Percentiles rank a stretch among this genome's conserved stretches.
These are phyloP conservation scores for Stephania cephalantha DNA, from an alignment of 164 flowering plant species.

Conservation along the genomic window DNA sequence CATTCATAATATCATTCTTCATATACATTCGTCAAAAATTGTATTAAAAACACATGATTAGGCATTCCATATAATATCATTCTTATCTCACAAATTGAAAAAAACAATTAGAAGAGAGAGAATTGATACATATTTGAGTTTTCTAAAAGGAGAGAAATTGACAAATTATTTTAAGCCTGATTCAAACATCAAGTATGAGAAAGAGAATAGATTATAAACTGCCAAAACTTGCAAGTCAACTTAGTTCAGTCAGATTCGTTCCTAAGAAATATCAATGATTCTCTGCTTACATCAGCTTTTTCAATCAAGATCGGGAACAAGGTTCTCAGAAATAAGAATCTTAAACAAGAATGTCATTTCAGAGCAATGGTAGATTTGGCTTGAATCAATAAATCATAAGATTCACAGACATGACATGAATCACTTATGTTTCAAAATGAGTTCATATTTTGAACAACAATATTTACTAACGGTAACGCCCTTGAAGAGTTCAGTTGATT, in stretches of 20 bases:
- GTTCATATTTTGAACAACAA: too few relatives aligned
- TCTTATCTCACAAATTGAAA: neutral
- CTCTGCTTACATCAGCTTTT: neutral
- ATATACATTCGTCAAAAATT: slow-evolving; percentile 3
- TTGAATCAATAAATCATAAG: neutral
- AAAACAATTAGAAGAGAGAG: neutral
- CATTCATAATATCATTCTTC: neutral
- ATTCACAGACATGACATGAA: neutral
- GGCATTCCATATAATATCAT: neutral
- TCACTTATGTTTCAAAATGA: neutral
- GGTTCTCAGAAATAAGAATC: too few relatives aligned
- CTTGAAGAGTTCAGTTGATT: too few relatives aligned
- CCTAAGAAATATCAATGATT: neutral
- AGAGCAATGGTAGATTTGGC: neutral
- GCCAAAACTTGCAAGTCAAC: neutral
- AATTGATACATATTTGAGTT: too few relatives aligned
- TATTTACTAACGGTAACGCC: too few relatives aligned
- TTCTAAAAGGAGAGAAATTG: too few relatives aligned
- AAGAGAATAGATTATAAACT: neutral
- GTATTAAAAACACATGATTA: neutral
- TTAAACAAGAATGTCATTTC: too few relatives aligned
- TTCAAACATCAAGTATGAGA: neutral
- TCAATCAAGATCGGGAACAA: too few relatives aligned
- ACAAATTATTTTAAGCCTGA: neutral
- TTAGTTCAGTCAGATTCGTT: neutral